Base-by-base conservation (phyloP, 78 protist species). In the Tieghemostelium lacteum region DNA sequence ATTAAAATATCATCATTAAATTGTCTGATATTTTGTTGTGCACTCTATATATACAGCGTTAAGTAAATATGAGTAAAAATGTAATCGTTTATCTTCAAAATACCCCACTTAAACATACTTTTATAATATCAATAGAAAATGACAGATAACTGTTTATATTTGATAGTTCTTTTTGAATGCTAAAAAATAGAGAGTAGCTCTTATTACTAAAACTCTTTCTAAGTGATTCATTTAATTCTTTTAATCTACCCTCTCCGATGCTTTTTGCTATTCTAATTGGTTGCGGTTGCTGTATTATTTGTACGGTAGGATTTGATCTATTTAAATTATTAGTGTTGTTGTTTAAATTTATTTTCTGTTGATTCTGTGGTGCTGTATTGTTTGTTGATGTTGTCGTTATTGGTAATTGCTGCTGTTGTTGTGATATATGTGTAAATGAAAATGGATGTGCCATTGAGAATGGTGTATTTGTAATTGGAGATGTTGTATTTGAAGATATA, bases 21-120 rank as follows among this genome's bases (percentile, higher is more conserved):
- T 69, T 66, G 78, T 83, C 91, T 83, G 2, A 83, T 83, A 60
- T 83, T 83, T 7, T 83, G 76, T 69, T 83, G 91, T 31, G 58
- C 60, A 39, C 72, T 77, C 52, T 45, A 45, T 45, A 45, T 45
- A 45, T 45, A 45, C 10, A 45, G 31, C 5, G 17, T 60, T 8
- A 2, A 2, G 7, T 24, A 3, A 29, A 29, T 8, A 8, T 24
- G 5, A 63, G 70, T 63, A 63, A 28, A 34, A 17, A 4, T 42
- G 31, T 37, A 5, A 37, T 37, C 6, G 52, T 66, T 42, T 61
- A 7, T 61, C 2, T 39, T 37, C 14, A 42, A 4, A 19, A 37
- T 66, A 19, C 16, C 6, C 2, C 16, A n/a, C n/a, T n/a, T n/a
- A n/a, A n/a, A n/a, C n/a, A n/a, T 66, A 66, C 73, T 33, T 83